These are phyloP conservation scores for Neolentinus lepideus DNA, from an alignment of 1,284 basidiomycete species.

Conservation along the genomic window DNA sequence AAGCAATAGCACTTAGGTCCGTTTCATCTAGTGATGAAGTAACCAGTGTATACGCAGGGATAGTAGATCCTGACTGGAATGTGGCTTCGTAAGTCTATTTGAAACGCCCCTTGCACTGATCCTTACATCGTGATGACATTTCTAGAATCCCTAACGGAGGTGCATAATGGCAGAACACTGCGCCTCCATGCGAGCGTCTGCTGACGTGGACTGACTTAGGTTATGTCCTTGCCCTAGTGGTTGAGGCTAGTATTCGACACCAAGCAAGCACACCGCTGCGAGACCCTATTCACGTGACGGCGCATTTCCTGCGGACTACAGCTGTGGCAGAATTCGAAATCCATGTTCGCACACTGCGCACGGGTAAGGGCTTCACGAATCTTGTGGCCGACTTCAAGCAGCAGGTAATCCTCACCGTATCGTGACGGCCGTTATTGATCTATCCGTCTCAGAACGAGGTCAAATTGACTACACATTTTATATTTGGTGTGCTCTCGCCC, in stretches of 20 bases:
- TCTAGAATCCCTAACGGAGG: constrained; percentile 49
- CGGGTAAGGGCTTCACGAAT: constrained; percentile 45
- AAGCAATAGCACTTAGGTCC: not conserved
- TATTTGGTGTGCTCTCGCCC: constrained; percentile 44
- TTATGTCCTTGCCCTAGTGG: constrained; percentile 45
- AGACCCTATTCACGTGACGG: constrained; percentile 52
- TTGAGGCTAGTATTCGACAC: constrained; percentile 44
- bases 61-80: not conserved
- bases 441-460: constrained; percentile 30
- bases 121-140: not conserved
- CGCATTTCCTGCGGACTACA: constrained; percentile 46
- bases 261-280: constrained; percentile 38
- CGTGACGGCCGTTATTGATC: not conserved
- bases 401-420: constrained; percentile 26
- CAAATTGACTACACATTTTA: constrained; percentile 42
- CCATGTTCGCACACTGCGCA: constrained; percentile 35
- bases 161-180: too few species aligned
- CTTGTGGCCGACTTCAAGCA: constrained; percentile 49
- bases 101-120: not conserved
- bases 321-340: constrained; percentile 30
- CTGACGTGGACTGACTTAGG: constrained; percentile 26
- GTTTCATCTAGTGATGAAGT: not conserved
- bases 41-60: not conserved
- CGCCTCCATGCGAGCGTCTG: not conserved
- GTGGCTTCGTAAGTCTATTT: not conserved